phyloP scores from a whole-genome alignment of 164 flowering plant genomes.

The Aristolochia contorta region DNA sequence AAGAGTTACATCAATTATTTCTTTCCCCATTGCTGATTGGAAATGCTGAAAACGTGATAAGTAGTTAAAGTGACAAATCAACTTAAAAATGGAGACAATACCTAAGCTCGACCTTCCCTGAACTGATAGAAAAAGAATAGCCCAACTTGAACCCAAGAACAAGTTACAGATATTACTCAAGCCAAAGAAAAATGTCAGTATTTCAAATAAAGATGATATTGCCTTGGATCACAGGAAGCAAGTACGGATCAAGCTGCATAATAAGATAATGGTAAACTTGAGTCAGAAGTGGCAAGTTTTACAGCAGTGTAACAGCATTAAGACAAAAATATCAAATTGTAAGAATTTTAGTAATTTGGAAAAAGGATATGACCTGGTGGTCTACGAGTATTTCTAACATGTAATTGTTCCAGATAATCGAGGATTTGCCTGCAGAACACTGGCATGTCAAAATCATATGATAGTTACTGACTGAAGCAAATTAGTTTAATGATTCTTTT shows the following conservation, averaged over 20 bases:
- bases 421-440: slow-evolving; percentile 74
- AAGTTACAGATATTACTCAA: background rate
- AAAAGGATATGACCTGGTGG: slow-evolving; percentile 50
- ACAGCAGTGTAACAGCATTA: background rate
- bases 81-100: background rate
- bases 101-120: background rate
- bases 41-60: slow-evolving; percentile 64
- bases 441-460: slow-evolving; percentile 6
- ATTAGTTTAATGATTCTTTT: background rate
- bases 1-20: slow-evolving; percentile 72
- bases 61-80: slow-evolving; percentile 45
- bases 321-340: background rate
- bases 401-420: slow-evolving; percentile 94
- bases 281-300: slow-evolving; percentile 8
- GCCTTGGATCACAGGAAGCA: slow-evolving; percentile 94
- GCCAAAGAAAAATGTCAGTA: background rate
- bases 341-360: background rate
- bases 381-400: slow-evolving; percentile 88
- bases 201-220: slow-evolving; percentile 54
- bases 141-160: background rate
- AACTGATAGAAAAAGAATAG: background rate
- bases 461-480: too few species aligned
- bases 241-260: slow-evolving; percentile 86
- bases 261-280: slow-evolving; percentile 3
- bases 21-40: slow-evolving; percentile 75